Base-by-base conservation (phyloP, 176 grass and related monocot species). In the Carex parvula region DNA sequence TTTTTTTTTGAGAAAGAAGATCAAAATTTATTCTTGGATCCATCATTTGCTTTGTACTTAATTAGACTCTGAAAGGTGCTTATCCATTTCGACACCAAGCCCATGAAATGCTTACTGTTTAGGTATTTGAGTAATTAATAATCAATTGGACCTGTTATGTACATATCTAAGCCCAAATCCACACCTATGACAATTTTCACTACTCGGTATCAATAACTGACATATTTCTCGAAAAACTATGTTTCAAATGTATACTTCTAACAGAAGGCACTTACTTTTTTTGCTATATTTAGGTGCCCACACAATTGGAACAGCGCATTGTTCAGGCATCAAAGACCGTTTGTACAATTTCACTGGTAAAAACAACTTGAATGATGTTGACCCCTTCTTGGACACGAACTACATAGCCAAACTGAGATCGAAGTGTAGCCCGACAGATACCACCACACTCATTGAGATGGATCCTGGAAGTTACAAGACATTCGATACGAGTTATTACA, bases 401-500 rank as follows among this genome's bases (percentile, higher is more conserved):
- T 97, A 97, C 83, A 69, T 92, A 0, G 41, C 73, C 4, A 83
- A 76, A 84, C 84, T 97, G n/a, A 90, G 63, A 84, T 20, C 5
- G 0, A 70, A 55, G 11, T 97, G 94, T 84, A 89, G 86, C 60
- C 22, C 22, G 2, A 65, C 86, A 6, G 94, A 94, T 57, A 48
- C 4, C 2, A 26, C 52, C 2, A 83, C 66, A 69, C n/a, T 94
- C 0, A 55, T 92, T 2, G 94, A 97, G 88, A 97, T 97, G 94
- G 94, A 94, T 65, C 92, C 94, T 0, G 90, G 90, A 0, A 94
- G 92, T 81, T 92, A 85, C 90, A 92, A 29, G 83, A 94, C 88
- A 33, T 97, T 97, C 56, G 94, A 97, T 88, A 82, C 83, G 1
- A 84, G 84, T 72, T 97, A 97, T 84, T 97, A 94, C 82, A 84